Evolutionary conservation across 306 rosid genomes (phyloP).

Genomic region (Vigna hirtella): DNA sequence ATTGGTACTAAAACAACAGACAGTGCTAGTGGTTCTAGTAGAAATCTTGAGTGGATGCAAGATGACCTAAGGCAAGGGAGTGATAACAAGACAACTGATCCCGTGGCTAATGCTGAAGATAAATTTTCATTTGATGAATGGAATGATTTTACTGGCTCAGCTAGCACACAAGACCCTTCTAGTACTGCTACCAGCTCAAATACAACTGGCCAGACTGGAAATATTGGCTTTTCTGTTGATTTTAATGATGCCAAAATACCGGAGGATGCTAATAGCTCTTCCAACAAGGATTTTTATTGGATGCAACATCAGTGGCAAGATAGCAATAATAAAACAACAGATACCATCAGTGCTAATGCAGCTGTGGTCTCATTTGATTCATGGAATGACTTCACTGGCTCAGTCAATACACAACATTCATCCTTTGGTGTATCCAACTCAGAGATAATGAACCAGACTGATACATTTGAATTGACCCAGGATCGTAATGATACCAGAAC

Average conservation of each 20-base stretch:
- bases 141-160: slow-evolving; percentile 73
- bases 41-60: slow-evolving; percentile 62
- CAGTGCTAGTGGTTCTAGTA: slow-evolving; percentile 47
- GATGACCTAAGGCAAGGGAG: slow-evolving; percentile 56
- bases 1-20: slow-evolving; percentile 49
- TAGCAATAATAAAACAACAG: slow-evolving; percentile 49
- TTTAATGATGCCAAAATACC: slow-evolving; percentile 43
- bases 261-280: slow-evolving; percentile 51
- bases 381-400: slow-evolving; percentile 74
- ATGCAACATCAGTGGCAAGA: slow-evolving; percentile 55
- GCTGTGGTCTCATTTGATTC: slow-evolving; percentile 59
- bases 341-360: slow-evolving; percentile 41
- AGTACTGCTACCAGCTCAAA: slow-evolving; percentile 48
- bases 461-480: slow-evolving; percentile 48
- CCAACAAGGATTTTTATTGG: slow-evolving; percentile 54
- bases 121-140: slow-evolving; percentile 60
- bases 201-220: slow-evolving; percentile 48
- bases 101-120: slow-evolving; percentile 48
- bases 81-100: slow-evolving; percentile 52
- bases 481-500: slow-evolving; percentile 43
- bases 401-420: slow-evolving; percentile 49
- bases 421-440: slow-evolving; percentile 50
- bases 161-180: slow-evolving; percentile 51
- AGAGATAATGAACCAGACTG: slow-evolving; percentile 48
- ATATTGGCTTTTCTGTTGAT: slow-evolving; percentile 45